Conservation (phyloP, 345 rosid species). For the Chamaenerion angustifolium region DNA sequence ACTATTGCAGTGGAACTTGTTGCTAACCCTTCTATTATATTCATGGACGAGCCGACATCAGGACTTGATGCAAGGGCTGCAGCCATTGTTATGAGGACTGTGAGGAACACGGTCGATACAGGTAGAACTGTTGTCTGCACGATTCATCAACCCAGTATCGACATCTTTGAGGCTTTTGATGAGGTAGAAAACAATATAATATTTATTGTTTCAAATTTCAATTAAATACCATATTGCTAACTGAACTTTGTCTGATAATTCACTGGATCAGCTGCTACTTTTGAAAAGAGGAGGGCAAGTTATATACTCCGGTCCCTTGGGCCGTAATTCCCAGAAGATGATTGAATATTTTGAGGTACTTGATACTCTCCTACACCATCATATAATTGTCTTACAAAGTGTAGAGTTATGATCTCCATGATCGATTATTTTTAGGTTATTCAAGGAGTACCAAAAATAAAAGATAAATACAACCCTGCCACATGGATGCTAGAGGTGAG, state of each 20-base stretch:
- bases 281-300: conserved; percentile 51
- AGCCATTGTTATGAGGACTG: conserved; percentile 46
- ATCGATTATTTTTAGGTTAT: conserved; percentile 17
- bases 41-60: conserved; percentile 52
- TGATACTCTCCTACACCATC: background rate
- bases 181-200: conserved; percentile 12
- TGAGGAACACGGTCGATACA: conserved; percentile 39
- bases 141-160: conserved; percentile 49
- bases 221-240: background rate
- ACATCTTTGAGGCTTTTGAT: conserved; percentile 49
- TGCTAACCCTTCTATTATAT: conserved; percentile 47
- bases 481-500: conserved; percentile 52
- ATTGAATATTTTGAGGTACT: conserved; percentile 39
- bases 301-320: conserved; percentile 35
- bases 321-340: conserved; percentile 32
- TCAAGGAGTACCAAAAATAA: conserved; percentile 33
- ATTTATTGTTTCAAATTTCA: background rate
- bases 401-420: background rate
- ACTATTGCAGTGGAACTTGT: conserved; percentile 53
- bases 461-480: conserved; percentile 39
- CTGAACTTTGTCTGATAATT: background rate
- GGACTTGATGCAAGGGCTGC: conserved; percentile 53
- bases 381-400: no score
- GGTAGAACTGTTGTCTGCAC: conserved; percentile 53
- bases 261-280: conserved; percentile 17